These are phyloP conservation scores for Rubia peregrina DNA, from an alignment of 305 asterid species.

Conservation along the genomic window DNA sequence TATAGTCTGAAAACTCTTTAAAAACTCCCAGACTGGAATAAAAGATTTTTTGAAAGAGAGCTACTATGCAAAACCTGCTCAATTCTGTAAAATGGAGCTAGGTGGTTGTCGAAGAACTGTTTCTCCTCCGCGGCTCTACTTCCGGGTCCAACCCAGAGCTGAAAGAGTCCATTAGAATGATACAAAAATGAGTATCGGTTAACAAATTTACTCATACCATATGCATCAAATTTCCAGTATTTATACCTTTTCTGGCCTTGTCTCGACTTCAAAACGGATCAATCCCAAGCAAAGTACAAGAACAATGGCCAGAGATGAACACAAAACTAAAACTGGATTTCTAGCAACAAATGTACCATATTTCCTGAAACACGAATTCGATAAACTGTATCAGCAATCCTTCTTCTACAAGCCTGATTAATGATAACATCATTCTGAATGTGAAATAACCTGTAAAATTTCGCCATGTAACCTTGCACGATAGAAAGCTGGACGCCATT, in stretches of 20 bases:
- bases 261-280: constrained; percentile 88
- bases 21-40: not conserved
- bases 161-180: constrained; percentile 20
- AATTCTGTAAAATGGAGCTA: constrained; percentile 94
- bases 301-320: constrained; percentile 66
- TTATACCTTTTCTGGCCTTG: constrained; percentile 87
- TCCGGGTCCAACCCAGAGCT: constrained; percentile 99
- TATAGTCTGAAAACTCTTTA: not conserved
- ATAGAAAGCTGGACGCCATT: constrained; percentile 85
- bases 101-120: constrained; percentile 79
- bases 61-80: constrained; percentile 64
- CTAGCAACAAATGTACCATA: constrained; percentile 99
- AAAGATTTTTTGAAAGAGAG: not conserved
- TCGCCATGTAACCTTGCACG: constrained; percentile 97
- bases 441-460: constrained; percentile 67
- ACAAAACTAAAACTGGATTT: constrained; percentile 76
- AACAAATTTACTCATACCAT: not conserved
- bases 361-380: constrained; percentile 53
- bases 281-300: constrained; percentile 87
- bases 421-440: constrained; percentile 10
- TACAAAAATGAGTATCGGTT: not conserved
- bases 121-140: constrained; percentile 99
- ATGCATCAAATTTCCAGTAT: not conserved
- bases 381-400: constrained; percentile 25
- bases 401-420: constrained; percentile 14